Conservation (phyloP, 2,329 filamentous ascomycete genomes). For the Talaromyces sp. region DNA sequence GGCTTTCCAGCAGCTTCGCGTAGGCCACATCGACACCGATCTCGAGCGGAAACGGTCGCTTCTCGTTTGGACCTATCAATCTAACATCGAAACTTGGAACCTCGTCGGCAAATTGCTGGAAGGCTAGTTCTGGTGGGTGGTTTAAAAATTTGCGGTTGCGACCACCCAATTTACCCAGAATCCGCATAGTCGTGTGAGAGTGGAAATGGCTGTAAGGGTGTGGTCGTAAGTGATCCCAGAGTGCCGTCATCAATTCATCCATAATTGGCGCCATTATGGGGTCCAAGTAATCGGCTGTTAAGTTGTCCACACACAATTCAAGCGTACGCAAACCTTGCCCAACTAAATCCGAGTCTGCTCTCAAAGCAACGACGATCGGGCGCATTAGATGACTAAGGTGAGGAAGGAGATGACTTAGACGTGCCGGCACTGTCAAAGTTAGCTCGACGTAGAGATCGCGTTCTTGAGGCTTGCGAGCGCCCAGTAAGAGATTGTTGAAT, state of each 20-base stretch:
- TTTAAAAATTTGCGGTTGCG: slow-evolving; percentile 95
- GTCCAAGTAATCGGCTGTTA: slow-evolving; percentile 95
- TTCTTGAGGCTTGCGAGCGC: slow-evolving; percentile 83
- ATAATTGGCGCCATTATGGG: slow-evolving; percentile 99
- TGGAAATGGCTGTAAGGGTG: slow-evolving; percentile 97
- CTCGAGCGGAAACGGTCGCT: slow-evolving; percentile 80
- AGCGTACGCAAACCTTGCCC: slow-evolving; percentile 89
- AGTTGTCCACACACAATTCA: slow-evolving; percentile 94
- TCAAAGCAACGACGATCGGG: slow-evolving; percentile 88
- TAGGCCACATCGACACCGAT: slow-evolving; percentile 87
- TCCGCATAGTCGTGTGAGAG: slow-evolving; percentile 94
- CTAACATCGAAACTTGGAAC: slow-evolving; percentile 81
- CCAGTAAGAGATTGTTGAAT: slow-evolving; percentile 87
- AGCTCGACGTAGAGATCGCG: slow-evolving; percentile 96
- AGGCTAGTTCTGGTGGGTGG: slow-evolving; percentile 77
- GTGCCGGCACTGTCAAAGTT: slow-evolving; percentile 89
- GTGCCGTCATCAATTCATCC: slow-evolving; percentile 94
- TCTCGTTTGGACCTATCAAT: slow-evolving; percentile 82
- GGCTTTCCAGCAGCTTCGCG: slow-evolving; percentile 76
- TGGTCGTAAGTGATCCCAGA: slow-evolving; percentile 92
- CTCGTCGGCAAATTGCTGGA: slow-evolving; percentile 83
- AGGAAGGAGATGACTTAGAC: slow-evolving; percentile 88
- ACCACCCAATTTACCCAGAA: slow-evolving; percentile 91
- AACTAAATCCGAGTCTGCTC: slow-evolving; percentile 87
- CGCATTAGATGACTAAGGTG: slow-evolving; percentile 97